Base-by-base conservation (phyloP, 345 rosid genomes). In the Populus simonii region DNA sequence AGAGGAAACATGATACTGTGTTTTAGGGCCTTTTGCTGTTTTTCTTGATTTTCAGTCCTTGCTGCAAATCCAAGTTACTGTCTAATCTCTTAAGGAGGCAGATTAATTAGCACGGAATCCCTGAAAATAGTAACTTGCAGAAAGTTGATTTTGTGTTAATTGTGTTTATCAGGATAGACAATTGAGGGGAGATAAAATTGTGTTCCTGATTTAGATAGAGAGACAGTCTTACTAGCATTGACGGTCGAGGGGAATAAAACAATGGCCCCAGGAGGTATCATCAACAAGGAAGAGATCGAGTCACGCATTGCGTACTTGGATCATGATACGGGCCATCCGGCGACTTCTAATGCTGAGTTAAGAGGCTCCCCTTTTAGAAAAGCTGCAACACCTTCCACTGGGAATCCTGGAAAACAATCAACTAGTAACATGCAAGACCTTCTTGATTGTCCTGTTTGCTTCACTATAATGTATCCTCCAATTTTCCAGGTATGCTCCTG, bases 401-500 rank as follows among this genome's bases (percentile, higher is more conserved):
- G 90, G 79, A 92, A 85, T 86, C 77, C 73, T 11, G 89, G 94
- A 69, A 72, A 88, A 27, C 76, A 88, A 33, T 86, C 91, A 62
- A 84, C 79, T 71, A 87, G 90, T 61, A 90, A 89, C 78, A 92
- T 93, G 72, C 92, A 92, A 6, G 92, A 92, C 80, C 90, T 94
- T 45, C 95, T 93, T 2, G 98, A 93, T 74, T 93, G 98, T 79
- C 89, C 92, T 9, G 88, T 91, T 76, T 93, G 98, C 86, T 80
- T 88, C 80, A 88, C 84, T 82, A 80, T 90, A 5, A 93, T 93
- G 94, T 92, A 88, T 81, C 97, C 97, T 80, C 98, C 97, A 61
- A 92, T 93, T 77, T 81, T 88, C 86, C 97, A 93, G 98, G 98
- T 93, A 59, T 78, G 78, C 45, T 62, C 27, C 72, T 47, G 10